A percentile compares a stretch with the other conserved stretches of the same genome.
phyloP scores from a whole-genome alignment of 768 basidiomycete genomes.

The Panaeolus papilionaceus region DNA sequence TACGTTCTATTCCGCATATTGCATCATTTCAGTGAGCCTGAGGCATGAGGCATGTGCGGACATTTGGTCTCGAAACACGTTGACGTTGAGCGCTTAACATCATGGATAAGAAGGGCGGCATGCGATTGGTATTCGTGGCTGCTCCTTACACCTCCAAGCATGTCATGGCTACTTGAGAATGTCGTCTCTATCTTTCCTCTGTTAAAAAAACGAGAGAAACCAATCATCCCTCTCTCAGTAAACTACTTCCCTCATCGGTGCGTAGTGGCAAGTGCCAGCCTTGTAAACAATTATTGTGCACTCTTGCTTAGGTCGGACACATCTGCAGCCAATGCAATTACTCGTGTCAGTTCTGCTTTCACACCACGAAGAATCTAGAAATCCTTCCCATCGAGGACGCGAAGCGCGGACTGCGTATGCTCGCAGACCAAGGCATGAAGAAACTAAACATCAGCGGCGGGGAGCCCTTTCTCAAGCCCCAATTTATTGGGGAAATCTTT shows the following conservation, averaged over 20 bases:
- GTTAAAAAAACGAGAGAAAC: not conserved
- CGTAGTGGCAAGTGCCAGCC: not conserved
- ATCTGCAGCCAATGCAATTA: constrained; percentile 38
- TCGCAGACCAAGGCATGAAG: constrained; percentile 25
- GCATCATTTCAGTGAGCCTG: too few relatives aligned
- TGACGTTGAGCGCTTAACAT: too few relatives aligned
- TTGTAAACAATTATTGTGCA: too few relatives aligned
- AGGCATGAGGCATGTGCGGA: too few relatives aligned
- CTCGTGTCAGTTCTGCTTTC: constrained; percentile 47
- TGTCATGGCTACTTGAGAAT: constrained; percentile 11
- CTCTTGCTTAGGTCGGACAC: too few relatives aligned
- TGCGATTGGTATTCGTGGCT: too few relatives aligned
- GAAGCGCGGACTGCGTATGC: constrained; percentile 27
- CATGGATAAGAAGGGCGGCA: too few relatives aligned
- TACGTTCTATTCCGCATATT: too few relatives aligned
- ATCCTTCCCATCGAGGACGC: constrained; percentile 43
- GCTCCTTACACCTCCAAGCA: not conserved
- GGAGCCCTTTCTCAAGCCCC: constrained; percentile 38
- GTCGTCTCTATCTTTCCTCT: constrained; percentile 17
- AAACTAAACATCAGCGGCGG: constrained; percentile 29
- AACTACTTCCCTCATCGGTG: constrained; percentile 32
- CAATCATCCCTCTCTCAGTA: constrained; percentile 29
- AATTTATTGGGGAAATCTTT: constrained; percentile 45
- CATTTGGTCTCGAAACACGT: too few relatives aligned
- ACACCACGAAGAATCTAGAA: constrained; percentile 41